Conservation (phyloP, 2,329 filamentous ascomycete genomes). For the Nigrospora oryzae region DNA sequence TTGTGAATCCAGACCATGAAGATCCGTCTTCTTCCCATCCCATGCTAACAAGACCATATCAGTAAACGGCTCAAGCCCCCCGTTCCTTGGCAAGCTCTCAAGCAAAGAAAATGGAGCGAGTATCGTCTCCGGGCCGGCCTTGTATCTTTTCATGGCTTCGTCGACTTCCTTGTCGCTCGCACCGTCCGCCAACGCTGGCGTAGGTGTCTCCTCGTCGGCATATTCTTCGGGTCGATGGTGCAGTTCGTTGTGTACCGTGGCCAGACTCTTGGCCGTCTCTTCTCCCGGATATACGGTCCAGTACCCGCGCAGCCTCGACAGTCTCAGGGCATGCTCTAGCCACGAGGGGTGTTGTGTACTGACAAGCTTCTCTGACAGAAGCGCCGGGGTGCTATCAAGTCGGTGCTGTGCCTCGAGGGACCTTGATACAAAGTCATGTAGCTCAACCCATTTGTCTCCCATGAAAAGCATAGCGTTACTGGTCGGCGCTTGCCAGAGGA, state of each 20-base stretch:
- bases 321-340: conserved; percentile 59
- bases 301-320: conserved; percentile 71
- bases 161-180: conserved; percentile 16
- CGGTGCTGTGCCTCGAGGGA: conserved; percentile 39
- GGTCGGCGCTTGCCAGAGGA: conserved; percentile 79
- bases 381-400: conserved; percentile 24
- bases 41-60: conserved; percentile 54
- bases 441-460: conserved; percentile 77
- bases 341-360: conserved; percentile 20
- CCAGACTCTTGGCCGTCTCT: conserved; percentile 43
- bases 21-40: conserved; percentile 43
- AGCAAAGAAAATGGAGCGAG: conserved; percentile 41
- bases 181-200: conserved; percentile 14
- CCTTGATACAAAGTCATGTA: conserved; percentile 70
- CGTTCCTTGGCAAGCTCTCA: conserved; percentile 35
- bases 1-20: conserved; percentile 29
- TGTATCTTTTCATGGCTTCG: conserved; percentile 14
- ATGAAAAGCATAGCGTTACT: conserved; percentile 77
- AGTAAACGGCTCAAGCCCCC: conserved; percentile 31
- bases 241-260: conserved; percentile 72
- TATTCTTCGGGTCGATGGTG: conserved; percentile 66
- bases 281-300: conserved; percentile 70
- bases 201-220: conserved; percentile 9
- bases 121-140: conserved; percentile 18
- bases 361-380: conserved; percentile 39